A percentile compares a stretch with the other conserved stretches of the same genome.
Conservation (phyloP, 1,284 basidiomycete genomes). For the Coriolopsis trogii region DNA sequence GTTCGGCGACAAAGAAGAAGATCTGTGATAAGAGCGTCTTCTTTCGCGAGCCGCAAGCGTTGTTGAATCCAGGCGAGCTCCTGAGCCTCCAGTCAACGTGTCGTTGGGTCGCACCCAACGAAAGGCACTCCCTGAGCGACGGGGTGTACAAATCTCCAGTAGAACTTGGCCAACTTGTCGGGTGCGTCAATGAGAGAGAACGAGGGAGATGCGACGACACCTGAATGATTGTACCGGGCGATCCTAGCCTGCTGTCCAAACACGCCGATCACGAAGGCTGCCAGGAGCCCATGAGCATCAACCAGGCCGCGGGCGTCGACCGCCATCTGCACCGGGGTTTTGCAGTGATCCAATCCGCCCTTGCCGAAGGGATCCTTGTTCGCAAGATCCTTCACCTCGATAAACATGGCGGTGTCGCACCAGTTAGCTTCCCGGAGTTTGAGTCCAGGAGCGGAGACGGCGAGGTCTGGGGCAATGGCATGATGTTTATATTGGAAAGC, state of each 20-base stretch:
- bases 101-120: slow-evolving; percentile 2
- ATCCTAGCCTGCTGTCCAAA: slow-evolving; percentile 4
- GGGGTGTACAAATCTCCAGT: slow-evolving; percentile 10
- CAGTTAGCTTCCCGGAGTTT: not conserved
- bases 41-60: not conserved
- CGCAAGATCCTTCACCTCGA: not conserved
- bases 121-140: not conserved
- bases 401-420: not conserved
- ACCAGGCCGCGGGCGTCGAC: slow-evolving; percentile 14
- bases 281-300: slow-evolving; percentile 11
- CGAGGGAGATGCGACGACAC: not conserved
- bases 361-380: slow-evolving; percentile 2
- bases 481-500: not conserved
- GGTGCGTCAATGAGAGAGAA: not conserved
- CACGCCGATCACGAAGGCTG: slow-evolving; percentile 11
- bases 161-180: not conserved
- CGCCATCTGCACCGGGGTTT: slow-evolving; percentile 8
- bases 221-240: slow-evolving; percentile 6
- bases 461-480: not conserved
- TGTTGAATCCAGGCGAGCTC: not conserved
- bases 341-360: not conserved
- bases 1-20: not conserved
- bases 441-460: slow-evolving; percentile 1
- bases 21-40: not conserved
- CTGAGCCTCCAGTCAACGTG: not conserved